Evolutionary conservation across 805 yeast species (phyloP), one percentile per base, ranked within the genome.

Genomic region (Yarrowia osloensis): DNA sequence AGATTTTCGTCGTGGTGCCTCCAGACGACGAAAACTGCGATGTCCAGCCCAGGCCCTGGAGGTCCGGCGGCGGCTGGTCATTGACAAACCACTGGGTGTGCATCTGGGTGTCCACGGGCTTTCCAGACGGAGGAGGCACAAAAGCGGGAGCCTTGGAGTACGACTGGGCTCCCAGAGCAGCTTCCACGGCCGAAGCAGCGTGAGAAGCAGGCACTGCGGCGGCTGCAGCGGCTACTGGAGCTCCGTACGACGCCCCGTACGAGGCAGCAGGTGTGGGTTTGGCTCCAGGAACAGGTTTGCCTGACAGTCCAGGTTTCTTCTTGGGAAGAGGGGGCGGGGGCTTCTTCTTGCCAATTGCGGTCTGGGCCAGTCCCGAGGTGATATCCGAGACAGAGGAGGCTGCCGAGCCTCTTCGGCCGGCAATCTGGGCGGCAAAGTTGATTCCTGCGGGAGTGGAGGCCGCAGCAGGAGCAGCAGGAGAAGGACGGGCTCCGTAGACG

Each of bases 401-500:
- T 62, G 47, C 40, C 50, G 47, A 35, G 69, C 69, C 7, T 70
- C 49, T 2, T 71, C 69, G 24, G 59, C 52, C 28, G 65, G 68
- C 22, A 66, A 29, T 9, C 42, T 65, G 22, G 68, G 65, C 68
- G 8, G 78, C 76, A 28, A 76, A 75, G 54, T 76, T 75, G 24
- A 74, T 74, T 13, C 78, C 78, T 69, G 74, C 75, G 68, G 74
- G 75, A 5, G 77, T 77, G 21, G 63, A 39, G 6, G 62, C 52
- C 7, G 69, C 63, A 7, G 69, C 54, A 21, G 62, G 37, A 24
- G 44, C 31, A 1, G 26, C 28, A 21, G 57, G 26, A n/a, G 59
- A 21, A 9, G 55, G 11, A 19, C 26, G 55, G 5, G 61, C 61
- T 19, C 24, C 61, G 17, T 54, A 54, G 31, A 37, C 44, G 15